Evolutionary conservation across 371 early-diverging fungal species (phyloP).

Genomic region (Mortierella sp.): DNA sequence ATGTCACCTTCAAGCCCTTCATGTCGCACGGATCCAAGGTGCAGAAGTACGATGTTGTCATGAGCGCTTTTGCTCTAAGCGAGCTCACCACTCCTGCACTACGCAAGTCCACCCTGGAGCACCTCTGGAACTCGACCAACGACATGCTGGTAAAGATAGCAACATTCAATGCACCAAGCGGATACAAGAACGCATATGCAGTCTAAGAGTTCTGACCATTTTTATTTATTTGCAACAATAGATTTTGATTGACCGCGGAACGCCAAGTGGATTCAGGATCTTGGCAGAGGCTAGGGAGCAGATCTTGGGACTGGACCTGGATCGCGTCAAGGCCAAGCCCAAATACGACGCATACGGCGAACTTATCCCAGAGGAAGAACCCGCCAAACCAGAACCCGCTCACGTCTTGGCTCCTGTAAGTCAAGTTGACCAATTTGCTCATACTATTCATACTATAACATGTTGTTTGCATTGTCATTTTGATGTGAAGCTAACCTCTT

Average conservation of each 20-base stretch:
- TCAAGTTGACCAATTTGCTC: not conserved
- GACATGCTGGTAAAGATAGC: slow-evolving; percentile 75
- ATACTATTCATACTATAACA: not conserved
- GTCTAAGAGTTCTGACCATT: no score
- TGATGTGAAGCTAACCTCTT: no score
- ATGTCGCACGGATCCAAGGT: slow-evolving; percentile 67
- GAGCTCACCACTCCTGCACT: slow-evolving; percentile 79
- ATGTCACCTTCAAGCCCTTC: slow-evolving; percentile 75
- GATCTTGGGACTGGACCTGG: slow-evolving; percentile 66
- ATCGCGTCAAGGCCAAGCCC: slow-evolving; percentile 21
- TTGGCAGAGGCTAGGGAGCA: slow-evolving; percentile 81
- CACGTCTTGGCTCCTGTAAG: slow-evolving; percentile 83
- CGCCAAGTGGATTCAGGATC: slow-evolving; percentile 80
- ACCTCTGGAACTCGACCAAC: slow-evolving; percentile 82
- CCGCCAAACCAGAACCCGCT: slow-evolving; percentile 27
- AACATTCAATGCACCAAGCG: no score
- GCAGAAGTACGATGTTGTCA: slow-evolving; percentile 75
- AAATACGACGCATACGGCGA: slow-evolving; percentile 43
- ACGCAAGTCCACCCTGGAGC: slow-evolving; percentile 75
- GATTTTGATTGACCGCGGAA: slow-evolving; percentile 89
- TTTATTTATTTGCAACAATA: slow-evolving; percentile 5
- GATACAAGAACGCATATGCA: no score
- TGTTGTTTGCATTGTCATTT: not conserved
- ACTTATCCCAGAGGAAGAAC: slow-evolving; percentile 27
- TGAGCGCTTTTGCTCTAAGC: slow-evolving; percentile 80